phyloP scores from a whole-genome alignment of 495 filamentous ascomycete genomes.

The Beverwykella pulmonaria region DNA sequence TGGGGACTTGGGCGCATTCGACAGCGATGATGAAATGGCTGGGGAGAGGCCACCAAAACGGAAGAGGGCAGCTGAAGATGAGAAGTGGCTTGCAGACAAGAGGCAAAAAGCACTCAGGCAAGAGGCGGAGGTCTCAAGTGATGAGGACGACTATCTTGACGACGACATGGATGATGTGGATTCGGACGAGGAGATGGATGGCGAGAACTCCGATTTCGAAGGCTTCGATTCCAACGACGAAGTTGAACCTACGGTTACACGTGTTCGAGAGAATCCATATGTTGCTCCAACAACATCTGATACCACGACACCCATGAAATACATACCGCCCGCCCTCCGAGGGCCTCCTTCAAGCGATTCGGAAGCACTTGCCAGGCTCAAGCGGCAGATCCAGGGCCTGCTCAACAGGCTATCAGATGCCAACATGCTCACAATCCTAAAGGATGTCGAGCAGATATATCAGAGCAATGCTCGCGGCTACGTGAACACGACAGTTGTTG shows the following conservation, averaged over 20 bases:
- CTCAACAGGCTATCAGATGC: conserved; percentile 92
- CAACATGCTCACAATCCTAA: conserved; percentile 77
- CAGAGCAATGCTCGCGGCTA: conserved; percentile 75
- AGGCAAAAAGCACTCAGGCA: conserved; percentile 66
- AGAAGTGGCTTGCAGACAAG: conserved; percentile 61
- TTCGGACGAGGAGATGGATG: conserved; percentile 33
- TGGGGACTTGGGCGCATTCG: conserved; percentile 71
- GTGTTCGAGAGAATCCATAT: conserved; percentile 67
- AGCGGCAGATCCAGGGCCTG: conserved; percentile 80
- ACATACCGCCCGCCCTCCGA: conserved; percentile 85
- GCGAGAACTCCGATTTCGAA: conserved; percentile 44
- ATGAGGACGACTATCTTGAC: conserved; percentile 11
- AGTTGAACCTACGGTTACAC: conserved; percentile 30
- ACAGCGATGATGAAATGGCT: conserved; percentile 52
- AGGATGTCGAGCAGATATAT: conserved; percentile 81
- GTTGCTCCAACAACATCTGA: conserved; percentile 54
- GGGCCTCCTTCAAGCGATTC: conserved; percentile 61
- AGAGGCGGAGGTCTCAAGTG: conserved; percentile 52
- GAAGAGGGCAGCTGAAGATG: conserved; percentile 56
- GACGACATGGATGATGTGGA: conserved; percentile 5
- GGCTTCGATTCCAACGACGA: conserved; percentile 41
- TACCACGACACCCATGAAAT: conserved; percentile 58
- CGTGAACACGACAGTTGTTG: conserved; percentile 76
- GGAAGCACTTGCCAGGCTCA: conserved; percentile 69
- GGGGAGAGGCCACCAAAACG: conserved; percentile 49